Evolutionary conservation across 2,329 filamentous ascomycete genomes (phyloP), one percentile per base, ranked within the genome.

Genomic region (Trichophyton benhamiae): DNA sequence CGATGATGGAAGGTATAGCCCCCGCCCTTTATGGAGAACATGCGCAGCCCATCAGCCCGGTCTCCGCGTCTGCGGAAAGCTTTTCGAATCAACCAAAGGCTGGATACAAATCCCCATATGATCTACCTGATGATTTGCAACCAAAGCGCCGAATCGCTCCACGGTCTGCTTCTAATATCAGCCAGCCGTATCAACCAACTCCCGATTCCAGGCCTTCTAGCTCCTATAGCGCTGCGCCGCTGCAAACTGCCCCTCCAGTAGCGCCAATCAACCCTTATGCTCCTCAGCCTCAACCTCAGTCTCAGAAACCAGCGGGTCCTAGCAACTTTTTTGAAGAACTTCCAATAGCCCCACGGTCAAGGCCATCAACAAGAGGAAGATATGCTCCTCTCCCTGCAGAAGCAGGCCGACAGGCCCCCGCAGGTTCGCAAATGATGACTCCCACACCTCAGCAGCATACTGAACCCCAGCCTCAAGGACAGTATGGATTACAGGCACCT

Each of bases 51-150:
- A 58, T 46, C 17, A 58, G 55, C 49, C 52, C 52, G 20, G 52
- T 36, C 6, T 13, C 17, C 17, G 30, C 33, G 25, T 25, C 38
- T 44, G 36, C 55, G 36, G 55, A 58, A 42, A 58, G 55, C 74
- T 99, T 96, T 73, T 89, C 83, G 4, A 87, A 92, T 72, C 95
- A 95, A 73, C 79, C 89, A 2, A 97, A 95, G 74, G 89, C 89
- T 61, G 91, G 92, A 6, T 99, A 99, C 72, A 82, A 87, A 57
- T 97, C 92, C 20, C 94, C 94, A 0, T 99, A 96, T 68, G 95
- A 99, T 75, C 79, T 99, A 20, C 94, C 94, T 3, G 89, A 94
- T 75, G 92, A 96, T 60, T 82, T 99, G 33, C 72, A 74, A 27
- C 75, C 87, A 62, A 82, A 82, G 60, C 74, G 81, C 49, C 69